These are phyloP conservation scores for Diaporthe aspalathi DNA, from an alignment of 2,329 filamentous ascomycete genomes.

Conservation along the genomic window DNA sequence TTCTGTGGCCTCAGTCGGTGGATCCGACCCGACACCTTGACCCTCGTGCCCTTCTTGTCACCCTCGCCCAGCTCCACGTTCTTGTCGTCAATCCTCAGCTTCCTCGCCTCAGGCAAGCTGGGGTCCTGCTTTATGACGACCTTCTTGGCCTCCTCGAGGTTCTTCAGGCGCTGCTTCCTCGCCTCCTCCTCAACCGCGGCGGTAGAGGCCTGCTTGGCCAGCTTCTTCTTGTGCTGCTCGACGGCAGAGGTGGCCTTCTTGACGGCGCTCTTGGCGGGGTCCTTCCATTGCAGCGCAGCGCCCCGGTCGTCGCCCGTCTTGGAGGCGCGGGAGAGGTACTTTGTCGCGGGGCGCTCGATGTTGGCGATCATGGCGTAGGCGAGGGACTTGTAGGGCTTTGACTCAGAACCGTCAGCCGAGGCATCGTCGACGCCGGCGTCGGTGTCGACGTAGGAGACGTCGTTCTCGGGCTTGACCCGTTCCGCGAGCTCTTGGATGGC, in stretches of 20 bases:
- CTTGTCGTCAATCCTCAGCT: slow-evolving; percentile 81
- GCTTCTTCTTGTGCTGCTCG: slow-evolving; percentile 85
- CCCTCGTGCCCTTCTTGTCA: slow-evolving; percentile 74
- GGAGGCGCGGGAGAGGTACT: slow-evolving; percentile 77
- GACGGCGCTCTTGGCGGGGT: slow-evolving; percentile 82
- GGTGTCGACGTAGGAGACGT: slow-evolving; percentile 80
- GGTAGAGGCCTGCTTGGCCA: slow-evolving; percentile 79
- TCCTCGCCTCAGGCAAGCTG: slow-evolving; percentile 78
- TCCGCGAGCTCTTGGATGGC: slow-evolving; percentile 62
- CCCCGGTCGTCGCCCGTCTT: slow-evolving; percentile 74
- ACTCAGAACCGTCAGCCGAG: slow-evolving; percentile 74
- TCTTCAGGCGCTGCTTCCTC: slow-evolving; percentile 74
- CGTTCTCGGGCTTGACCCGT: slow-evolving; percentile 57
- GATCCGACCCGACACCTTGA: slow-evolving; percentile 84
- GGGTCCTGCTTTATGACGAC: slow-evolving; percentile 78
- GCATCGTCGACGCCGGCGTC: slow-evolving; percentile 79
- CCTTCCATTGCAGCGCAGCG: slow-evolving; percentile 79
- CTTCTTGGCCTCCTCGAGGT: slow-evolving; percentile 85
- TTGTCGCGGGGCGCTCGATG: slow-evolving; percentile 65
- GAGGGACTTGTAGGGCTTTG: slow-evolving; percentile 84
- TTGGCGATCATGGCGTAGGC: slow-evolving; percentile 81
- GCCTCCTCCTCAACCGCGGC: slow-evolving; percentile 79
- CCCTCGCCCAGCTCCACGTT: slow-evolving; percentile 70
- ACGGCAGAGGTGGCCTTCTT: slow-evolving; percentile 85
- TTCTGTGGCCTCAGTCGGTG: slow-evolving; percentile 86